These are phyloP conservation scores for Nicotiana undulata DNA, from an alignment of 257 asterid species.

Conservation along the genomic window DNA sequence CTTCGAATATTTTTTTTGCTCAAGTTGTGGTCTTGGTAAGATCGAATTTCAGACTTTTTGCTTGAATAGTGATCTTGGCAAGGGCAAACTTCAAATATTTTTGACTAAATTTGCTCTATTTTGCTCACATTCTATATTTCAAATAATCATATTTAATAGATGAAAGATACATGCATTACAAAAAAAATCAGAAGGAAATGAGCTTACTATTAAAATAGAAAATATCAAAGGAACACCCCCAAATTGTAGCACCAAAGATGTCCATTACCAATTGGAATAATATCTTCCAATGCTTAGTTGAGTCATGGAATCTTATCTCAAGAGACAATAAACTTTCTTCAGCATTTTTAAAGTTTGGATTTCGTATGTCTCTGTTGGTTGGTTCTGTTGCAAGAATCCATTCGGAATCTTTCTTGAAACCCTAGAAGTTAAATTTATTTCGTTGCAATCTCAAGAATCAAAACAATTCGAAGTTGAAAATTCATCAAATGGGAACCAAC, in stretches of 20 bases:
- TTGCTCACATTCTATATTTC: too few species aligned
- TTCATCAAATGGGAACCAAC: too few species aligned
- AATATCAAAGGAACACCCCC: conserved; percentile 59
- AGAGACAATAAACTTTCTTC: conserved; percentile 26
- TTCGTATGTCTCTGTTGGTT: conserved; percentile 48
- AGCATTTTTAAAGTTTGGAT: conserved; percentile 26
- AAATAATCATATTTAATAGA: too few species aligned
- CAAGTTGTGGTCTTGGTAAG: too few species aligned
- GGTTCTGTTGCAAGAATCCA: conserved; percentile 18
- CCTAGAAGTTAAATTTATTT: background rate
- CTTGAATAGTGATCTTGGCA: too few species aligned
- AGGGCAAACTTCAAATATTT: too few species aligned
- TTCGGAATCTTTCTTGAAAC: conserved; percentile 13
- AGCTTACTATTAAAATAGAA: conserved; percentile 62
- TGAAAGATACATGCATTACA: too few species aligned
- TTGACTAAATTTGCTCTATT: too few species aligned
- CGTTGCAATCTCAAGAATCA: too few species aligned
- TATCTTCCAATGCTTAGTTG: conserved; percentile 76
- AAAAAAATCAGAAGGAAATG: background rate
- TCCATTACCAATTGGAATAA: conserved; percentile 78
- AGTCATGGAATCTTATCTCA: conserved; percentile 48
- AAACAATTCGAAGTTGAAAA: too few species aligned
- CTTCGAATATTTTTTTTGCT: too few species aligned
- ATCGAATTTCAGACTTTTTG: too few species aligned
- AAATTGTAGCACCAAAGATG: conserved; percentile 72